Percentiles rank a stretch among this genome's conserved stretches.
phyloP scores from a whole-genome alignment of 768 basidiomycete species.

The Amyloporia xantha region DNA sequence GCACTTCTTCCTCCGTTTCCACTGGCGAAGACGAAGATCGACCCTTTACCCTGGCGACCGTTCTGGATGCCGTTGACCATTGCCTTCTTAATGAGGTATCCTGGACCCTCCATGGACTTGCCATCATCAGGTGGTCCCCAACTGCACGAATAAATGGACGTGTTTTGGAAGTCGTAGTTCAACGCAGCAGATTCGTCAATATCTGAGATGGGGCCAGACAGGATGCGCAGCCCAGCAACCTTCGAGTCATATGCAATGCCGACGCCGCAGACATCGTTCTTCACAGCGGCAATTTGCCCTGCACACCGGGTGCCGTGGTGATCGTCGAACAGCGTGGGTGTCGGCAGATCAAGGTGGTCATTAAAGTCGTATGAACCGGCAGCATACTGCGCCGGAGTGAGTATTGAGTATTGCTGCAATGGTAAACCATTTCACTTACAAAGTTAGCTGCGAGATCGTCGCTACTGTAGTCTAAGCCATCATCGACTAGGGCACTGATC shows the following conservation, averaged over 20 bases:
- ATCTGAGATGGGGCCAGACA: constrained; percentile 92
- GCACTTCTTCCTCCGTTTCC: constrained; percentile 89
- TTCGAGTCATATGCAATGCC: constrained; percentile 91
- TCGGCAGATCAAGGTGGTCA: constrained; percentile 82
- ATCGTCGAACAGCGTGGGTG: constrained; percentile 83
- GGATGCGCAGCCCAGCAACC: constrained; percentile 90
- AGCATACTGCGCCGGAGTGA: constrained; percentile 48
- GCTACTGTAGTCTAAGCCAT: constrained; percentile 87
- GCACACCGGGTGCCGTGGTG: constrained; percentile 98
- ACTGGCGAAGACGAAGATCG: constrained; percentile 93
- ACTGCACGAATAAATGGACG: constrained; percentile 90
- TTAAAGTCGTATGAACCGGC: constrained; percentile 95
- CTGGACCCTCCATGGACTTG: constrained; percentile 88
- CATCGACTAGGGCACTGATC: constrained; percentile 86
- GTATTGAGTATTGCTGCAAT: not conserved
- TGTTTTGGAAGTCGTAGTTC: constrained; percentile 90
- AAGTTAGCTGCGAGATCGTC: constrained; percentile 88
- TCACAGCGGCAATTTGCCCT: constrained; percentile 89
- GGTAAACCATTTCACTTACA: constrained; percentile 43
- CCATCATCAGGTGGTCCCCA: constrained; percentile 99
- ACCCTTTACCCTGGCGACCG: constrained; percentile 85
- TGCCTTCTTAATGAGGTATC: constrained; percentile 86
- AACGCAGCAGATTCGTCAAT: constrained; percentile 92
- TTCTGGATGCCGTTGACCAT: constrained; percentile 90
- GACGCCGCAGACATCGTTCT: constrained; percentile 90